Conservation (phyloP, 306 rosid genomes). For the Cyamopsis tetragonoloba region DNA sequence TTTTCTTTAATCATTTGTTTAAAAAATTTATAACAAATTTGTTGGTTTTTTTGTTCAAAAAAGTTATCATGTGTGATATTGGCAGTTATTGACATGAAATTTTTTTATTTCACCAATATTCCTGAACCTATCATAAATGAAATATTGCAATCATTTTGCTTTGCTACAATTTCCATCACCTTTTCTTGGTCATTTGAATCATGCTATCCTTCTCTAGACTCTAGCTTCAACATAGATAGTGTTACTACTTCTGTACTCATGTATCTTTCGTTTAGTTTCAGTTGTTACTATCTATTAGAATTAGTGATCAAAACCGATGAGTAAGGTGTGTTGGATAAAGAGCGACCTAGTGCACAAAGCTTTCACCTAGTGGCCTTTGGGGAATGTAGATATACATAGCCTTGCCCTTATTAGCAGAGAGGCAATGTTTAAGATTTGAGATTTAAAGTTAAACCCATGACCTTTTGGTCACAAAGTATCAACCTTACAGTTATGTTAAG, state of each 20-base stretch:
- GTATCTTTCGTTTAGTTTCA: neutral
- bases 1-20: neutral
- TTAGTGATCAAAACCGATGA: neutral
- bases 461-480: too few relatives aligned
- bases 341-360: too few relatives aligned
- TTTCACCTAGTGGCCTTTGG: too few relatives aligned
- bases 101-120: neutral
- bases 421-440: too few relatives aligned
- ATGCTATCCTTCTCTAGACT: neutral
- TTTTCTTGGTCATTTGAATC: neutral
- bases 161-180: neutral
- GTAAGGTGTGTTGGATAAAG: too few relatives aligned
- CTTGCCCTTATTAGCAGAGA: too few relatives aligned
- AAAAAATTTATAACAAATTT: neutral
- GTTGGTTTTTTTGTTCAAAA: neutral
- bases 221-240: neutral
- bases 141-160: neutral
- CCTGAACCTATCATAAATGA: neutral
- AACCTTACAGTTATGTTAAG: too few relatives aligned
- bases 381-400: too few relatives aligned
- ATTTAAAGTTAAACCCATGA: too few relatives aligned
- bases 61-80: neutral
- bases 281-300: neutral
- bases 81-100: neutral
- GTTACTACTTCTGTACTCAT: neutral